Evolutionary conservation across 306 rosid species (phyloP).

Genomic region (Quercus wislizeni): DNA sequence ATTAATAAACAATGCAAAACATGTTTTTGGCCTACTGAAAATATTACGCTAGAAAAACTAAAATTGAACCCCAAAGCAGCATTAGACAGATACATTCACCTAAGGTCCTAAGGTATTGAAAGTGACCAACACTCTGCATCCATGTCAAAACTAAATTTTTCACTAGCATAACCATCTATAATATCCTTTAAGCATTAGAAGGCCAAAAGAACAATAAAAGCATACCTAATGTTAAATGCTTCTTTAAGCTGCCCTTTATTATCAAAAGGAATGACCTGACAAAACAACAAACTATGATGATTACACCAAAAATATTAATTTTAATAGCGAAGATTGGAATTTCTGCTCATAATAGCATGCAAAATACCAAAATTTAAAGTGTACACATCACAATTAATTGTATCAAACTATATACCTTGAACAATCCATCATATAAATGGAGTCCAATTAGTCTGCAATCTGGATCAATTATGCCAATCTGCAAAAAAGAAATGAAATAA

Average conservation of each 20-base stretch:
- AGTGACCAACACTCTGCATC: constrained; percentile 8
- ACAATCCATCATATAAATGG: constrained; percentile 94
- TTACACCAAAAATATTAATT: constrained; percentile 4
- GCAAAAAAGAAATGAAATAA: constrained; percentile 24
- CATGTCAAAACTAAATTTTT: background rate
- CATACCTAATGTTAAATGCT: constrained; percentile 94
- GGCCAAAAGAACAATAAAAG: background rate
- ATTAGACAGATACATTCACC: too few species aligned
- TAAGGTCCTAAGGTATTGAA: too few species aligned
- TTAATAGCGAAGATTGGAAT: background rate
- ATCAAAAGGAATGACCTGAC: constrained; percentile 93
- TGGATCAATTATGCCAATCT: constrained; percentile 99
- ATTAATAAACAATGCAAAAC: too few species aligned
- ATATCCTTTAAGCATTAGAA: constrained; percentile 5
- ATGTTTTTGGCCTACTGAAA: too few species aligned
- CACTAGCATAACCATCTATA: constrained; percentile 4
- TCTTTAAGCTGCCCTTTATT: constrained; percentile 97
- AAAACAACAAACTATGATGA: constrained; percentile 15
- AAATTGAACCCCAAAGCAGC: too few species aligned
- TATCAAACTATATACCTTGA: constrained; percentile 56
- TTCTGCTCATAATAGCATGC: background rate
- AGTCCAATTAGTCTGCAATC: constrained; percentile 97
- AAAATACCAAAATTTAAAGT: background rate
- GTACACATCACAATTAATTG: background rate
- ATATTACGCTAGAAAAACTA: too few species aligned